Evolutionary conservation across 495 filamentous ascomycete genomes (phyloP), one percentile per base, ranked within the genome.

Genomic region (Opeltia flavorubescens): DNA sequence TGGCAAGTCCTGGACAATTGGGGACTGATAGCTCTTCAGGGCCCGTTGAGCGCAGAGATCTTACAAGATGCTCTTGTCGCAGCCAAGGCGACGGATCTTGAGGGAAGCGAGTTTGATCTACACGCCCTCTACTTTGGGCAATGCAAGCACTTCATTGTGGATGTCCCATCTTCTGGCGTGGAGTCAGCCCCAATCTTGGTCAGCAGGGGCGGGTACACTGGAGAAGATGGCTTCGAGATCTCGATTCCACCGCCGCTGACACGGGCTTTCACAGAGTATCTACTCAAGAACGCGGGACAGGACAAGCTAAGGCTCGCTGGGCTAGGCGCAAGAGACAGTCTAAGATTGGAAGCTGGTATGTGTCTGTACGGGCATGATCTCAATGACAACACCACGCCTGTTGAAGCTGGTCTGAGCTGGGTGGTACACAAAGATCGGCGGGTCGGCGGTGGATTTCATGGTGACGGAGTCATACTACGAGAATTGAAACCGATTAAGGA

Each of bases 301-400:
- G 78, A 83, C 36, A 69, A 70, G 47, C 63, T 94, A 13, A 81
- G 80, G 48, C 67, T 95, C 6, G 86, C 89, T 20, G 91, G 91
- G 11, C 72, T 98, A 1, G 91, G 87, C 3, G 87, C 91, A 4
- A 75, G 91, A 47, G 93, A 98, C 62, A 91, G 81, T 53, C 75
- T 98, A 50, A 78, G 91, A 15, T 77, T 98, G 7, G 91, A 98
- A 64, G 91, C 93, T 0, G 91, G 91, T 42, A 89, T 98, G 89
- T 96, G 86, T 64, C 76, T 96, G 21, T 96, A 96, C 68, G 91
- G 91, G n/a, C 87, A 95, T 61, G 91, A 98, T 65, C 75, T 98
- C 36, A 77, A 93, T 57, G 93, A 94, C 49, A 67, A 70, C 3
- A 94, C 83, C 18, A 94, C 93, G 4, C 91, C 93, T 1, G 85